Evolutionary conservation across 2,329 filamentous ascomycete species (phyloP), one percentile per base, ranked within the genome.

Genomic region (Hypoxylon rubiginosum): DNA sequence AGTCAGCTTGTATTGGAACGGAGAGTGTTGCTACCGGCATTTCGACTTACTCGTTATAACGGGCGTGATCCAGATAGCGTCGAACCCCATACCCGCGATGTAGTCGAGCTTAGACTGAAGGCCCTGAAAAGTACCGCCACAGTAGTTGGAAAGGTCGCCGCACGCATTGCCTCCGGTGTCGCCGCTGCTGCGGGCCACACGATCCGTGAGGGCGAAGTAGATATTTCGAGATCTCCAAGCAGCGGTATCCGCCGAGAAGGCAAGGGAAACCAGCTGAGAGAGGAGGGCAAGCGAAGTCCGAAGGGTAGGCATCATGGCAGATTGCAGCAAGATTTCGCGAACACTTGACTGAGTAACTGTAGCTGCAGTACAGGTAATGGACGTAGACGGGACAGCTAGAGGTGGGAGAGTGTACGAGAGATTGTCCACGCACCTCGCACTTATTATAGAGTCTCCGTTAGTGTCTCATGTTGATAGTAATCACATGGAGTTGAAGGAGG

Each of bases 101-200:
- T 90, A 90, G 75, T 90, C 88, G 43, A 90, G 82, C 66, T 86
- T 82, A 64, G 85, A 82, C 69, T 84, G 81, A 30, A 91, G 81
- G 6, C 89, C 89, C 56, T 80, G 76, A 73, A 85, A 91, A 0
- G 85, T 87, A 15, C 89, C 89, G 43, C 87, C 87, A 69, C 89
- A 91, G 76, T 89, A 90, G 26, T 75, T 74, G 28, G 76, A 71
- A n/a, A 82, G 76, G 36, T 78, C 70, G 7, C 77, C 71, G 53
- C 82, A 78, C 70, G 84, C 86, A 1, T 77, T 63, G 21, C 75
- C 78, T n/a, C 83, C 82, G 4, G 79, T 82, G 3, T 78, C 81
- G 21, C 82, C 83, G 67, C 80, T 78, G 2, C 77, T 81, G 8
- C 82, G 82, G 4, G 85, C 86, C 63, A 86, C 82, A 1, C 87